Evolutionary conservation across 2,329 filamentous ascomycete genomes (phyloP).

Genomic region (Penicillium decumbens): DNA sequence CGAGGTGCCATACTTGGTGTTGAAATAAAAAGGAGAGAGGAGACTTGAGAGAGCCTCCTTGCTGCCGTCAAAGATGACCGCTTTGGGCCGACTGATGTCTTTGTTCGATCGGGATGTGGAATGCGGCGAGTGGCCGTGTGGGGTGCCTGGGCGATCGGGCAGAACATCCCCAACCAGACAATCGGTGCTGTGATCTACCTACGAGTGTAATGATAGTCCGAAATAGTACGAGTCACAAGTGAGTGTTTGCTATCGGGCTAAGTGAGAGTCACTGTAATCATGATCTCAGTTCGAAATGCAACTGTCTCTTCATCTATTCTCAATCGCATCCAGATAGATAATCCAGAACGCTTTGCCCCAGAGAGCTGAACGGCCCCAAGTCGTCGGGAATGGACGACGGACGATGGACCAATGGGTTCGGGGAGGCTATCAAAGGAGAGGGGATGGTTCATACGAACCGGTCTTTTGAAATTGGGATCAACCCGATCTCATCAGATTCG

Average conservation of each 20-base stretch:
- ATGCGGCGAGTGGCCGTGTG: background rate
- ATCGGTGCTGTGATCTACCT: too few species aligned
- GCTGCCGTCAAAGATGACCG: background rate
- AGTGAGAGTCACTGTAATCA: too few species aligned
- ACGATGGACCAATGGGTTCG: too few species aligned
- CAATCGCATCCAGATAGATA: too few species aligned
- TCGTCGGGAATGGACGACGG: too few species aligned
- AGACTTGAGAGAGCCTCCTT: background rate
- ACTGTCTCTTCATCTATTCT: too few species aligned
- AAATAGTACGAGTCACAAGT: too few species aligned
- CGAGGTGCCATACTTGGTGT: constrained; percentile 15
- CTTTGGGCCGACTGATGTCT: background rate
- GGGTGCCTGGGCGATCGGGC: background rate
- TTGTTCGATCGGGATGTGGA: background rate
- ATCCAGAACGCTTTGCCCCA: too few species aligned
- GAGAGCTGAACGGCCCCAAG: too few species aligned
- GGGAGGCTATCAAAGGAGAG: background rate
- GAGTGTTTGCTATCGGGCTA: too few species aligned
- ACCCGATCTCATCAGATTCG: constrained; percentile 10
- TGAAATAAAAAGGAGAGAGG: background rate
- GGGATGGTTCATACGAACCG: background rate
- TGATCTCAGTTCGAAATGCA: too few species aligned
- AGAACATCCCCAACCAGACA: background rate
- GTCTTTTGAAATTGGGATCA: constrained; percentile 15
- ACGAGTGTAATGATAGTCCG: too few species aligned